Evolutionary conservation across 2,329 filamentous ascomycete species (phyloP), one percentile per base, ranked within the genome.

Genomic region (Diaporthe nobilis): DNA sequence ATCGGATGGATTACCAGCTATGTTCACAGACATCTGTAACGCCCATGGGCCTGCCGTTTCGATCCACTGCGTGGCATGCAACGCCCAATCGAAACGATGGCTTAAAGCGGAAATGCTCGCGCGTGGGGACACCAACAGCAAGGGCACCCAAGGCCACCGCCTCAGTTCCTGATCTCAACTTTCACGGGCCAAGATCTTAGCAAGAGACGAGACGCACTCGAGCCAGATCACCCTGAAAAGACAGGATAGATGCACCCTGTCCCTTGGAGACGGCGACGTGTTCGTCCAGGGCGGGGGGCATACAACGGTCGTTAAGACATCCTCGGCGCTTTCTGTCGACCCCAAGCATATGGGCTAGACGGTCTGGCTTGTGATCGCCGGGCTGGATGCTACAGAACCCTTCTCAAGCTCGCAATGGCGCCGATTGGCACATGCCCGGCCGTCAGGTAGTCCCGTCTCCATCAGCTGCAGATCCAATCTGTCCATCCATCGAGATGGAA

Each of bases 71-170:
- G 17, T 65, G 61, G 42, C 61, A 51, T 47, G 44, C 61, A 68
- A 68, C 63, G 65, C 65, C 65, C 65, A 70, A 55, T 70, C 65
- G 65, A 70, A 55, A 70, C 65, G 22, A 70, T 28, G 65, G 65
- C 47, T 68, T 28, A 39, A 68, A 68, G 47, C 65, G 65, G 65
- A 53, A 68, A 53, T 68, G 31, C 22, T 68, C 65, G 65, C 65
- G 65, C 47, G 47, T 53, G 31, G 28, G 58, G n/a, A 37, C 39
- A 31, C 9, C n/a, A 13, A 8, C 37, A 6, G 5, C n/a, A 13
- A 4, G 39, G 37, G 53, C 28, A 34, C 25, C 25, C 13, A 31
- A 17, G 10, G 2, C 4, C 17, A 8, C 37, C 37, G 10, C 9
- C 9, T 25, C 44, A 47, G 63, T 53, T 39, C 65, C 65, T 53